Percentiles rank a stretch among this genome's conserved stretches.
phyloP scores from a whole-genome alignment of 495 filamentous ascomycete species.

The Parachaetomium inaequale region DNA sequence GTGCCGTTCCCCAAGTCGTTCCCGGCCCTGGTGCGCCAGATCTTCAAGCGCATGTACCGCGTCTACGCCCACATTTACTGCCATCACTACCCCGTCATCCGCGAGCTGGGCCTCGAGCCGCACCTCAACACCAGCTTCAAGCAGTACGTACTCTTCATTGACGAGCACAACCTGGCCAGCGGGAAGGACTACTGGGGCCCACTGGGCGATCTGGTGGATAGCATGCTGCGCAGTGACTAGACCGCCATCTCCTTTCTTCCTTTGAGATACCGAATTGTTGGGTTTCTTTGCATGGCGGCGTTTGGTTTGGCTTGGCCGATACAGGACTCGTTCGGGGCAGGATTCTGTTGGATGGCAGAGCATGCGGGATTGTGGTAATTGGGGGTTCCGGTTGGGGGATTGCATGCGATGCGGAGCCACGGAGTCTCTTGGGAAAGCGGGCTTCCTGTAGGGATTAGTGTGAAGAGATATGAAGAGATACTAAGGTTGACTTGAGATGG shows the following conservation, averaged over 20 bases:
- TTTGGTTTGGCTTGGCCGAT: slow-evolving; percentile 17
- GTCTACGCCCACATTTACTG: slow-evolving; percentile 99
- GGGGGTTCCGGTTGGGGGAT: slow-evolving; percentile 5
- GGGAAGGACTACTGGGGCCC: slow-evolving; percentile 98
- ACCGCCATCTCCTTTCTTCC: slow-evolving; percentile 7
- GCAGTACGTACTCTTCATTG: slow-evolving; percentile 96
- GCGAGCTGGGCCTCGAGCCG: slow-evolving; percentile 91
- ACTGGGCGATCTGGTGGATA: slow-evolving; percentile 93
- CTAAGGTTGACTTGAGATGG: background rate
- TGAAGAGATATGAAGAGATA: slow-evolving; percentile 15
- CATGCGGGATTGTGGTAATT: slow-evolving; percentile 19
- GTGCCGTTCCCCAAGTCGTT: slow-evolving; percentile 95
- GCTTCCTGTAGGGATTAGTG: slow-evolving; percentile 17
- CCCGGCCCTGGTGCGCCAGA: slow-evolving; percentile 76
- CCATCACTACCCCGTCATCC: slow-evolving; percentile 96
- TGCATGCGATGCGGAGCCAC: slow-evolving; percentile 16
- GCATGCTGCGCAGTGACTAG: slow-evolving; percentile 90
- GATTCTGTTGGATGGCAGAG: slow-evolving; percentile 14
- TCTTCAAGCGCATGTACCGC: slow-evolving; percentile 97
- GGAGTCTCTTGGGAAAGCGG: slow-evolving; percentile 16
- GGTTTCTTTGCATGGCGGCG: slow-evolving; percentile 17
- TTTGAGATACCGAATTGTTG: slow-evolving; percentile 15
- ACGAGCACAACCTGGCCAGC: slow-evolving; percentile 82
- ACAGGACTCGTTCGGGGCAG: slow-evolving; percentile 16
- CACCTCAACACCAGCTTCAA: slow-evolving; percentile 99